phyloP scores from a whole-genome alignment of 78 protist species.

The Dictyostelium discoideum region DNA sequence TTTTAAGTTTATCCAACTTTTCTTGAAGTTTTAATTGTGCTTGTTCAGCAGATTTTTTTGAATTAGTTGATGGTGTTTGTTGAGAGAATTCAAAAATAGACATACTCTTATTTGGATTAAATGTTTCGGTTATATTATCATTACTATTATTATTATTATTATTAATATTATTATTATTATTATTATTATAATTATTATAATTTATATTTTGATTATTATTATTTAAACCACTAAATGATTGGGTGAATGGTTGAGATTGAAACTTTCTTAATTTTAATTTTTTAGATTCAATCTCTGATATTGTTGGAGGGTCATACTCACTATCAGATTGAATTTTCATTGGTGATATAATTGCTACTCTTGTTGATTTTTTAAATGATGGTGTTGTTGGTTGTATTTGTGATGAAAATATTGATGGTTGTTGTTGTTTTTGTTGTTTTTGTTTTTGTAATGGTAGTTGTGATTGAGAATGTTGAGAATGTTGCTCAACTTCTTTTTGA shows the following conservation, averaged over 20 bases:
- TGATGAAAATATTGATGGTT: neutral
- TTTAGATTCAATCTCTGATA: neutral
- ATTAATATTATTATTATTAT: too few relatives aligned
- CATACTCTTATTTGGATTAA: neutral
- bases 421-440: neutral
- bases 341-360: neutral
- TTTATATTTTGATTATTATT: neutral
- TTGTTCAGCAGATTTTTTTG: slow-evolving; percentile 24
- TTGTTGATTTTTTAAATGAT: neutral
- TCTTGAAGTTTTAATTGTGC: slow-evolving; percentile 4
- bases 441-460: neutral
- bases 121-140: neutral
- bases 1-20: neutral
- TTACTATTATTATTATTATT: neutral
- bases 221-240: neutral
- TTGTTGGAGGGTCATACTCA: neutral
- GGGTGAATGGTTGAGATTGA: neutral
- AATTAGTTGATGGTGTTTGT: neutral
- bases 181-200: neutral
- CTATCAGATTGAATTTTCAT: slow-evolving; percentile 19
- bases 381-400: neutral
- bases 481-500: neutral
- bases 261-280: neutral
- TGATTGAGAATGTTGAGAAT: neutral
- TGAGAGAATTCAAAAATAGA: neutral